Percentiles rank a stretch among this genome's conserved stretches.
phyloP scores from a whole-genome alignment of 768 basidiomycete genomes.

The Boletus edulis region DNA sequence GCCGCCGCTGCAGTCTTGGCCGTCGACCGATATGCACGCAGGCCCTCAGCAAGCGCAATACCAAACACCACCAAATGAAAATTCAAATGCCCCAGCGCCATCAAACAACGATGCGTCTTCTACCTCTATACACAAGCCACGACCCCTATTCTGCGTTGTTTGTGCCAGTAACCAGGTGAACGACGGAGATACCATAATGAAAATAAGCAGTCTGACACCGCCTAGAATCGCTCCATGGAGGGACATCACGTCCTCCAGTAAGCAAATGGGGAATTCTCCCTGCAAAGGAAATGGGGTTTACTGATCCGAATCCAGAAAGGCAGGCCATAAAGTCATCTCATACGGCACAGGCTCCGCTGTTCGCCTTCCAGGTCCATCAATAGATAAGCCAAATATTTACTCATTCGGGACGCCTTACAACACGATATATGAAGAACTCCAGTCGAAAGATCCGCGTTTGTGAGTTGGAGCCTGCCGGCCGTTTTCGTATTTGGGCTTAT shows the following conservation, averaged over 20 bases:
- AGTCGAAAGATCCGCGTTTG: slow-evolving; percentile 79
- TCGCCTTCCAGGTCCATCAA: slow-evolving; percentile 90
- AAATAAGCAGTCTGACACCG: slow-evolving; percentile 13
- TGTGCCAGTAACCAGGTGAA: slow-evolving; percentile 97
- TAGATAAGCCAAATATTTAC: slow-evolving; percentile 98
- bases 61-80: slow-evolving; percentile 11
- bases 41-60: slow-evolving; percentile 17
- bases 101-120: slow-evolving; percentile 8
- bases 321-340: slow-evolving; percentile 87
- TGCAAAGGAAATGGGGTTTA: background rate
- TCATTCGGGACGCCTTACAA: slow-evolving; percentile 97
- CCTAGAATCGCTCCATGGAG: slow-evolving; percentile 96
- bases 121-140: slow-evolving; percentile 48
- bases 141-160: slow-evolving; percentile 94
- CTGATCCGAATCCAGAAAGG: slow-evolving; percentile 60
- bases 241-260: slow-evolving; percentile 89
- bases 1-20: slow-evolving; percentile 28
- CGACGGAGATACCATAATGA: background rate
- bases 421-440: slow-evolving; percentile 88
- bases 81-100: background rate
- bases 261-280: slow-evolving; percentile 42
- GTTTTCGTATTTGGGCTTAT: slow-evolving; percentile 12
- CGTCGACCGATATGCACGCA: slow-evolving; percentile 9
- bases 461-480: slow-evolving; percentile 39
- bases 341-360: slow-evolving; percentile 97